Evolutionary conservation across 352 stramenopile genomes (phyloP).

Genomic region (Phytophthora vignae): DNA sequence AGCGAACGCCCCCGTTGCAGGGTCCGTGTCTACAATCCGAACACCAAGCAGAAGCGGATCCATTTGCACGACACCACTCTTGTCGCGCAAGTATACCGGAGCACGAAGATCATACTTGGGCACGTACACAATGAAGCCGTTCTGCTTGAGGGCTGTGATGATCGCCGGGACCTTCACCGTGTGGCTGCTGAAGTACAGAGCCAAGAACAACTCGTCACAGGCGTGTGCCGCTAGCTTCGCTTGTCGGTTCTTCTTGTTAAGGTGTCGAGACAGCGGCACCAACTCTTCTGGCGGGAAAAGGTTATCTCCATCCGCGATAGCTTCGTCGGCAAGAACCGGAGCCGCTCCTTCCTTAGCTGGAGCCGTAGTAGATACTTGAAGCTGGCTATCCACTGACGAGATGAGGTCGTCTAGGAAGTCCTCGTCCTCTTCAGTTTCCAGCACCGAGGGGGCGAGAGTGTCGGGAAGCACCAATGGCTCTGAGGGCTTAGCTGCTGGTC

Average conservation of each 20-base stretch:
- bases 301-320: slow-evolving; percentile 27
- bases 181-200: slow-evolving; percentile 93
- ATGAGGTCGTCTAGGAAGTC: slow-evolving; percentile 74
- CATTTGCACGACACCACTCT: slow-evolving; percentile 86
- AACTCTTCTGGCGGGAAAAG: slow-evolving; percentile 73
- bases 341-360: not conserved
- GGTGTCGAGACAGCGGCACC: slow-evolving; percentile 78
- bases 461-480: slow-evolving; percentile 42
- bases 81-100: slow-evolving; percentile 93
- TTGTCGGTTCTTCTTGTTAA: slow-evolving; percentile 93
- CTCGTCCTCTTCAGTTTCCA: slow-evolving; percentile 58
- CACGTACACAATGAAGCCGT: slow-evolving; percentile 94
- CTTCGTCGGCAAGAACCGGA: slow-evolving; percentile 9
- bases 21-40: slow-evolving; percentile 65
- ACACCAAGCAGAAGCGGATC: slow-evolving; percentile 78
- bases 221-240: slow-evolving; percentile 90
- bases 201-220: slow-evolving; percentile 93
- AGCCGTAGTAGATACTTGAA: slow-evolving; percentile 37
- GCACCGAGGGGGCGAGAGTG: slow-evolving; percentile 67
- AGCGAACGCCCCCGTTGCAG: slow-evolving; percentile 71
- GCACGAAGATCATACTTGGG: slow-evolving; percentile 92
- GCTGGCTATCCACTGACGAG: slow-evolving; percentile 66
- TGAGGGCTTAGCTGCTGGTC: not conserved
- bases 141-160: slow-evolving; percentile 91
- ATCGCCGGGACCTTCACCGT: slow-evolving; percentile 85